Conservation (phyloP, 257 asterid species). For the Catharanthus roseus region DNA sequence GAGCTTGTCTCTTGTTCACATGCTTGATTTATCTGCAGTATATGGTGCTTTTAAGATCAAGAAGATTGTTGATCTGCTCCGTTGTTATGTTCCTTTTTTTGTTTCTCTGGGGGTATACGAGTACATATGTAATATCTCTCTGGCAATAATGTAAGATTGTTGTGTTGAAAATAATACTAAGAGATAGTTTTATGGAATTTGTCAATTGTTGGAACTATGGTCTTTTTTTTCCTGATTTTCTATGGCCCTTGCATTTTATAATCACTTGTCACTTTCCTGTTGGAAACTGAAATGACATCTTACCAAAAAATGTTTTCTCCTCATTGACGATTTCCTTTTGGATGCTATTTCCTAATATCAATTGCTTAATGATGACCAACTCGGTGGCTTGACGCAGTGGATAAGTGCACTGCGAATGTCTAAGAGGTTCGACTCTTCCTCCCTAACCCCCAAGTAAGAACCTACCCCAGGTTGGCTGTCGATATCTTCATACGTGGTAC, state of each 20-base stretch:
- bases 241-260: neutral
- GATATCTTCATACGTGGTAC: too few relatives aligned
- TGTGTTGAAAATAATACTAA: neutral
- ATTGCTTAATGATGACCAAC: too few relatives aligned
- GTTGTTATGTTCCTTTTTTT: neutral
- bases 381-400: too few relatives aligned
- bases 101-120: neutral
- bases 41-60: neutral
- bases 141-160: neutral
- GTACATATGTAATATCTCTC: neutral
- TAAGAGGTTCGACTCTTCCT: too few relatives aligned
- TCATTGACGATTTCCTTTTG: neutral
- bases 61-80: neutral
- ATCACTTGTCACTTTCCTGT: too few relatives aligned
- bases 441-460: too few relatives aligned
- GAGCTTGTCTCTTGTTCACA: slow-evolving; percentile 10
- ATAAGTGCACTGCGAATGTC: too few relatives aligned
- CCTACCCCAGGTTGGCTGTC: too few relatives aligned
- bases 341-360: neutral
- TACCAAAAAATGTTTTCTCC: neutral
- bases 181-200: neutral
- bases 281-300: neutral
- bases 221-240: neutral
- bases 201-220: neutral
- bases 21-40: neutral